Conservation (phyloP, 228 moss, liverwort and hornwort species). For the Sphagnum magellanicum region DNA sequence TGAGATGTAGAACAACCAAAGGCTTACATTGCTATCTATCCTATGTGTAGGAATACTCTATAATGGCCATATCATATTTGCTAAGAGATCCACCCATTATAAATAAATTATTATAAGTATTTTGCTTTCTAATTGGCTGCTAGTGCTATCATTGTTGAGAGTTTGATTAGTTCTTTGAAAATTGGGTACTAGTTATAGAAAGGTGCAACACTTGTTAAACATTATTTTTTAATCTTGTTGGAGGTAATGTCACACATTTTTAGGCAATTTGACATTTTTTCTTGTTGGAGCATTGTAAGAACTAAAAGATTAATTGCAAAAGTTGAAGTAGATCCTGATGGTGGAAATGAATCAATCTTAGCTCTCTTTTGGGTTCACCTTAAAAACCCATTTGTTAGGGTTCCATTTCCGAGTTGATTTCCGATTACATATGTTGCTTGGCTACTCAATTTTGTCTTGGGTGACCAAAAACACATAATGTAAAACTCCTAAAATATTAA, state of each 20-base stretch:
- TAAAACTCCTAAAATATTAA: slow-evolving; percentile 3
- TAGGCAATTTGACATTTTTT: no score
- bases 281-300: slow-evolving; percentile 24
- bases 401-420: slow-evolving; percentile 85
- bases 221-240: no score
- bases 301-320: slow-evolving; percentile 69
- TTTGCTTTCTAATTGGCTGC: neutral
- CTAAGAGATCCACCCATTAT: slow-evolving; percentile 63
- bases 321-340: slow-evolving; percentile 58
- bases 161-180: no score
- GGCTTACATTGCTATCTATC: slow-evolving; percentile 70
- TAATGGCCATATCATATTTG: slow-evolving; percentile 82
- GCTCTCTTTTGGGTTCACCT: slow-evolving; percentile 67
- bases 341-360: slow-evolving; percentile 54
- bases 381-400: slow-evolving; percentile 77
- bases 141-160: no score
- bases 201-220: no score
- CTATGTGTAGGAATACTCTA: slow-evolving; percentile 91
- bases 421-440: slow-evolving; percentile 66
- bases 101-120: slow-evolving; percentile 90
- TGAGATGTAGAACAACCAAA: slow-evolving; percentile 62
- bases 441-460: slow-evolving; percentile 67
- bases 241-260: no score
- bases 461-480: slow-evolving; percentile 47
- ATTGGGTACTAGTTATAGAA: no score